Evolutionary conservation across 805 yeast genomes (phyloP), one percentile per base, ranked within the genome.

Genomic region (Candida pseudoglaebosa): DNA sequence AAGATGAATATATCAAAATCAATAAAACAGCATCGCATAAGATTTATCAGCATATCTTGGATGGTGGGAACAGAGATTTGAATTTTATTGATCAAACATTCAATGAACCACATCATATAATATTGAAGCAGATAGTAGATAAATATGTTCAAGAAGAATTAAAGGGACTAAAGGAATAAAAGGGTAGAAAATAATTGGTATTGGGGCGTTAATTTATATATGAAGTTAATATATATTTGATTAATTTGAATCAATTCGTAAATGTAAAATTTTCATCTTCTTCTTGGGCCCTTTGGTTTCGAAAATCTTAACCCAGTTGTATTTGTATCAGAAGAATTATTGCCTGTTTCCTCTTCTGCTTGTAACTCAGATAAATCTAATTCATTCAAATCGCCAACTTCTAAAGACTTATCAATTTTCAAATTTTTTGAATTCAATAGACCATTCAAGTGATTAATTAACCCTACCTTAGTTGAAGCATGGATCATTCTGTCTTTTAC

Each of bases 401-500:
- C 93, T 16, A 84, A 54, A 9, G 70, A 57, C 36, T 75, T 75
- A 24, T 68, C 68, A 17, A 81, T 57, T 14, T 45, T 41, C 17
- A 49, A 45, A 13, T 40, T 44, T 7, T 56, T 53, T 24, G 71
- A 48, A 1, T 54, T 56, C 32, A 61, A 62, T 5, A 53, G 41
- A 14, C 54, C 44, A 43, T 71, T 67, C 53, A 84, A 63, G 41
- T 73, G 69, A 33, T 67, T 70, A 24, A 80, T 59, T 39, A 84
- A 71, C 5, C 82, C 84, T 37, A 70, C 71, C 54, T 80, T 83
- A 44, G 82, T 83, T 2, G 95, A 77, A 1, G 99, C 98, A 54
- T 89, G 88, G 36, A 89, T 59, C 97, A 91, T 91, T 51, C 98
- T 75, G 37, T 89, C 93, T 59, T 82, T 84, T 29, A 93, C 93